Base-by-base conservation (phyloP, 2,329 filamentous ascomycete genomes). In the Leptographium wingfieldii region DNA sequence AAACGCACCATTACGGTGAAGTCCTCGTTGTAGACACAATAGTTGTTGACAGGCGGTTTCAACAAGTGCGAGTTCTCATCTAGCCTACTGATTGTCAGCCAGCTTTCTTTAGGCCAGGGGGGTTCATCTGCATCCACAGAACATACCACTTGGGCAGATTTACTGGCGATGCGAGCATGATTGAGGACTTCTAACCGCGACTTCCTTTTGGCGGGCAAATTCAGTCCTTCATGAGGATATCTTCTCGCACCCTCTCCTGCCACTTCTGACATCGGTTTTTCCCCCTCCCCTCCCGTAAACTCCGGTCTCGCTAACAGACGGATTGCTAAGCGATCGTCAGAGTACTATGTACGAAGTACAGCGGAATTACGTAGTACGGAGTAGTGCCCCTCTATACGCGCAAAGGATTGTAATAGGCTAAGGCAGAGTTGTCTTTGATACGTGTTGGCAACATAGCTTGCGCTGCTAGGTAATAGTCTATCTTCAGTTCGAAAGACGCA, bases 11-110 rank as follows among this genome's bases (percentile, higher is more conserved):
- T 94, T 70, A 94, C 87, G 51, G 87, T 91, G 62, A 92, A 82
- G 68, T 83, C 82, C 59, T 88, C 82, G 71, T 95, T 88, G 77
- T 96, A 95, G 68, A 97, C 90, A 76, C 92, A 96, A 78, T 94
- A 95, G 77, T 97, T 97, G 77, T 96, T 96, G 69, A 97, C 86
- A 1, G 94, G 94, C 0, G 94, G 94, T 72, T 96, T 84, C 61
- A 96, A 83, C 63, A 97, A 85, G 71, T 97, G 92, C 0, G 88
- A 87, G 74, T 97, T 97, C 71, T 92, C 83, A 68, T 90, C 81
- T 49, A 99, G 85, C 92, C 92, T 96, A 29, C 43, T 40, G 29
- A 25, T 25, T 12, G 57, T 63, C 48, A 61, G 59, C 57, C 14
- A n/a, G 5, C 27, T 33, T 19, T 22, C 22, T 22, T 22, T 22